Base-by-base conservation (phyloP, 768 basidiomycete species). In the Aureoboletus auriporus region DNA sequence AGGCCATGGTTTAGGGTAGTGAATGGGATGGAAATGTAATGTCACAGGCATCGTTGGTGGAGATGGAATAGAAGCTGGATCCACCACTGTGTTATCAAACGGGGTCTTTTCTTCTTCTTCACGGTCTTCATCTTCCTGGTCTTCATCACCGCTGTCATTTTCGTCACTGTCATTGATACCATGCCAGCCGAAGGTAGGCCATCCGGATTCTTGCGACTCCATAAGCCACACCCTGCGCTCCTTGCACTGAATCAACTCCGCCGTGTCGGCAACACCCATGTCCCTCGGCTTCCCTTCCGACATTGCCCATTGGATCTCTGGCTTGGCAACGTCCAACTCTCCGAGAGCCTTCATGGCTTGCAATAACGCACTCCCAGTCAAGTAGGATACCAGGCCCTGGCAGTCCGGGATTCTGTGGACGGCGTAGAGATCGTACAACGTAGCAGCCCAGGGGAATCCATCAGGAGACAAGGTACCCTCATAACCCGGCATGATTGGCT, bases 1-100 rank as follows among this genome's bases (percentile, higher is more conserved):
- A 4, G 75, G 72, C 72, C 74, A 74, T 14, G 69, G 70, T 13
- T 58, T 47, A 7, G 74, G 71, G 43, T 77, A 75, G 35, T 67
- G 62, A 8, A 57, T 55, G 0, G 59, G 56, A 46, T 69, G 54
- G 49, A 73, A 75, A 4, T 59, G 61, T 2, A 60, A 62, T 0
- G 58, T 50, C 33, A 51, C 8, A 2, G 60, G 50, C 26, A 57
- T 47, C n/a, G 12, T 38, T 5, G 37, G 33, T 31, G 53, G 43
- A 16, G 47, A 41, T 2, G 53, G 49, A 30, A 49, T 34, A 17
- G 4, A 8, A 3, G 13, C 6, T 3, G 29, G 35, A 10, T 34
- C 28, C 2, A 34, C 17, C 4, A 23, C 20, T 23, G 20, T 23
- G 20, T 23, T 23, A 23, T 23, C 20, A 23, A 23, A 2, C 20